phyloP scores from a whole-genome alignment of 2,329 filamentous ascomycete genomes.

The Talaromyces sp. region DNA sequence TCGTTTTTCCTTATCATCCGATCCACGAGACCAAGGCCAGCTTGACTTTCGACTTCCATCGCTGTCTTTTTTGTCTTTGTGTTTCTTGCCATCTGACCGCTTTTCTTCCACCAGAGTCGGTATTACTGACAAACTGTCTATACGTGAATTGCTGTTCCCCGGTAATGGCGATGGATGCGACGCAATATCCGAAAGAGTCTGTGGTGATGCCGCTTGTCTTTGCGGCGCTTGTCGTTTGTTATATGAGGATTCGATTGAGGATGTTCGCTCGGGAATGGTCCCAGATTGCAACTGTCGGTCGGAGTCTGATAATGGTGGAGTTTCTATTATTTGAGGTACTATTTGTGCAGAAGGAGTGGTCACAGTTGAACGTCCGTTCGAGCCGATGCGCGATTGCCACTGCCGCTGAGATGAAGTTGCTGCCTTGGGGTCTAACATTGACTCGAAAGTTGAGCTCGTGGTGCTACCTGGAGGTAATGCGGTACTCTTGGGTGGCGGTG shows the following conservation, averaged over 20 bases:
- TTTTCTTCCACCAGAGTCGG: conserved; percentile 72
- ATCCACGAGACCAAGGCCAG: conserved; percentile 70
- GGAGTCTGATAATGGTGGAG: conserved; percentile 41
- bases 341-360: conserved; percentile 46
- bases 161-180: conserved; percentile 66
- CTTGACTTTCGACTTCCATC: conserved; percentile 71
- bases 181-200: conserved; percentile 62
- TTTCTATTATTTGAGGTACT: conserved; percentile 61
- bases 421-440: conserved; percentile 29
- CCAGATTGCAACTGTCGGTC: conserved; percentile 24
- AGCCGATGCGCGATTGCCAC: conserved; percentile 56
- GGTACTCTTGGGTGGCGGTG: conserved; percentile 3
- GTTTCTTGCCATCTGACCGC: conserved; percentile 65
- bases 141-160: conserved; percentile 65
- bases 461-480: conserved; percentile 22
- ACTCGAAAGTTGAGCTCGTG: conserved; percentile 27
- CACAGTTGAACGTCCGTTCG: conserved; percentile 55
- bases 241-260: conserved; percentile 44
- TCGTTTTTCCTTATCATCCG: conserved; percentile 65
- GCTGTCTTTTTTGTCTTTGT: conserved; percentile 66
- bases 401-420: conserved; percentile 41
- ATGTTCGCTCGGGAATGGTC: conserved; percentile 51
- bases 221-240: conserved; percentile 38
- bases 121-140: conserved; percentile 75
- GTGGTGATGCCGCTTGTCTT: conserved; percentile 36